These are phyloP conservation scores for Curvularia spicifera DNA, from an alignment of 2,329 filamentous ascomycete species.

Conservation along the genomic window DNA sequence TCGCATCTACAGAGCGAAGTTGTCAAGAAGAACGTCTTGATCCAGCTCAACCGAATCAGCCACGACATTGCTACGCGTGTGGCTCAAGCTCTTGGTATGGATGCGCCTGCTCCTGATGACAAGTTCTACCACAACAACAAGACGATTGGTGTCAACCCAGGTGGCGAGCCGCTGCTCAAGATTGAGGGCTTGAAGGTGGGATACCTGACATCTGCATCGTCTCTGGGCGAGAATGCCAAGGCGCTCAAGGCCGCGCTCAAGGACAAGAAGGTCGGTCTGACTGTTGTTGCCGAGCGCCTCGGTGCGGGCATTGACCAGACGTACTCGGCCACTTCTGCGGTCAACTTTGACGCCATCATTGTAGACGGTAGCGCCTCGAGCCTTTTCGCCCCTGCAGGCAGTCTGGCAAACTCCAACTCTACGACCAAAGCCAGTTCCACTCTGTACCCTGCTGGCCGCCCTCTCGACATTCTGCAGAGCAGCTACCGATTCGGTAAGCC, in stretches of 20 bases:
- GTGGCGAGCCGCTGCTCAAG: slow-evolving; percentile 63
- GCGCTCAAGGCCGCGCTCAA: slow-evolving; percentile 62
- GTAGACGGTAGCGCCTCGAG: slow-evolving; percentile 60
- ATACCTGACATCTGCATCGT: slow-evolving; percentile 62
- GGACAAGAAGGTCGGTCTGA: slow-evolving; percentile 61
- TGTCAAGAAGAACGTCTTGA: slow-evolving; percentile 70
- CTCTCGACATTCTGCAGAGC: slow-evolving; percentile 67
- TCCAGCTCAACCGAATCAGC: slow-evolving; percentile 71
- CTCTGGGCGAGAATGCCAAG: slow-evolving; percentile 52
- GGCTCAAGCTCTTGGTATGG: slow-evolving; percentile 65
- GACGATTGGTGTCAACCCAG: slow-evolving; percentile 66
- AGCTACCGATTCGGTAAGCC: slow-evolving; percentile 75
- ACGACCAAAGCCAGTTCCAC: slow-evolving; percentile 50
- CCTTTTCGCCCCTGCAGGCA: slow-evolving; percentile 60
- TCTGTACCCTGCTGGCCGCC: slow-evolving; percentile 69
- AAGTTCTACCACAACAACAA: slow-evolving; percentile 74
- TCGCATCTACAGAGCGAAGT: slow-evolving; percentile 63
- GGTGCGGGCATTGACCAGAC: slow-evolving; percentile 63
- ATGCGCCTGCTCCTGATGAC: slow-evolving; percentile 64
- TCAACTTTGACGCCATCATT: slow-evolving; percentile 68
- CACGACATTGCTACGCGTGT: slow-evolving; percentile 72
- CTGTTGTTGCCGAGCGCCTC: slow-evolving; percentile 67
- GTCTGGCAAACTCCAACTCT: slow-evolving; percentile 35
- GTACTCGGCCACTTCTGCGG: slow-evolving; percentile 69
- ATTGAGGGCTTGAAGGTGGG: slow-evolving; percentile 70